Percentiles rank a stretch among this genome's conserved stretches.
These are phyloP conservation scores for Phaeodactylum tricornutum DNA, from an alignment of 108 stramenopile genomes.

Conservation along the genomic window DNA sequence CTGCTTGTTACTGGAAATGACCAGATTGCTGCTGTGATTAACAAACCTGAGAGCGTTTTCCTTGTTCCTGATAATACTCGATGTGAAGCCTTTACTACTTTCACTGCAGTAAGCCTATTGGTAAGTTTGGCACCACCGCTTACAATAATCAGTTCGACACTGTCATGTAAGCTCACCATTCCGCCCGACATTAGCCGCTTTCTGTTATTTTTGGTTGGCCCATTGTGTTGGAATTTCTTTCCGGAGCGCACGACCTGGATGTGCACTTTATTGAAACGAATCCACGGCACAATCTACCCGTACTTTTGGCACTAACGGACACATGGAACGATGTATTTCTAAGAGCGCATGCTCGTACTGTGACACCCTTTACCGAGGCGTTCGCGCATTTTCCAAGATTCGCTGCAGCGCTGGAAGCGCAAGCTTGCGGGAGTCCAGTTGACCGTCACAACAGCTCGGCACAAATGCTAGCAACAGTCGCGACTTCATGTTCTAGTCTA, in stretches of 20 bases:
- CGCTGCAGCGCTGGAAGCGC: constrained; percentile 51
- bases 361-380: constrained; percentile 45
- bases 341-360: constrained; percentile 17
- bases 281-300: constrained; percentile 73
- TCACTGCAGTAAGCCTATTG: constrained; percentile 58
- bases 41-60: constrained; percentile 46
- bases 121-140: too few relatives aligned
- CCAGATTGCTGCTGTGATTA: constrained; percentile 9
- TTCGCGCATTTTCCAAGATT: constrained; percentile 54
- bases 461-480: not conserved
- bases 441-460: not conserved
- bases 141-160: not conserved
- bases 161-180: not conserved
- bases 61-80: constrained; percentile 52
- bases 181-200: too few relatives aligned
- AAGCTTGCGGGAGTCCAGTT: constrained; percentile 18
- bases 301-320: constrained; percentile 64
- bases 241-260: constrained; percentile 76
- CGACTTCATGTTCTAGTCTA: constrained; percentile 35
- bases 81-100: constrained; percentile 63
- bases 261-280: constrained; percentile 75
- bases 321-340: constrained; percentile 73
- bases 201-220: constrained; percentile 77
- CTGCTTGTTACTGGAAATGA: constrained; percentile 55
- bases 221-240: constrained; percentile 29